Evolutionary conservation across 1,139 yeast genomes (phyloP), one percentile per base, ranked within the genome.

Genomic region (Magnusiomyces ingens): DNA sequence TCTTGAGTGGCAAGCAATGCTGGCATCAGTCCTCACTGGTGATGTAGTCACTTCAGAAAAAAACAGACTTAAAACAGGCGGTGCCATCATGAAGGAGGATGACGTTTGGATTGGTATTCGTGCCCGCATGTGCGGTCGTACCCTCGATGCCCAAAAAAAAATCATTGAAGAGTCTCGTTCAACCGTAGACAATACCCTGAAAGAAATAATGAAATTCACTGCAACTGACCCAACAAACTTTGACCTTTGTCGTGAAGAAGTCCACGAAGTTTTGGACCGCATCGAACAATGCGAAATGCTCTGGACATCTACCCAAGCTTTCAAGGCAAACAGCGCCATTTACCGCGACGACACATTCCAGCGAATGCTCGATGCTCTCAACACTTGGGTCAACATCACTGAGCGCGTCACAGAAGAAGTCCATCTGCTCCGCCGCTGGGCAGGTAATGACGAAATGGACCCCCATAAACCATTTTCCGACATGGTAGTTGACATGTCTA

Each of bases 1-100:
- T 50, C 75, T 91, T 29, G 97, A 91, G 70, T 93, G 99, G 99
- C 98, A 93, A 67, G 81, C 94, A 0, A 89, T 93, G 96, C 75
- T 93, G 48, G 79, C 88, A 2, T 80, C 93, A 3, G 99, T 93
- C 1, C 76, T 93, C 42, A 91, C 95, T 1, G 98, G 99, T 59
- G 99, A 93, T 66, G 96, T 93, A 49, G 90, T 93, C 19, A 79
- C 84, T 44, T 85, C 95, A 11, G 99, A 93, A 67, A 93, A 91
- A 71, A 84, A 94, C 2, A 85, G 91, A 64, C 76, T 93, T 52
- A 83, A 81, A 70, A 74, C 71, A 21, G 65, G 63, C 15, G 60
- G 62, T 15, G 63, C 61, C 22, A 64, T 61, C 37, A 55, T 63
- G 37, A 62, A 61, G 43, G 71, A 84, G 56, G 94, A 88, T 62